These are phyloP conservation scores for Cutaneotrichosporon cavernicola DNA, from an alignment of 1,284 basidiomycete genomes.

Conservation along the genomic window DNA sequence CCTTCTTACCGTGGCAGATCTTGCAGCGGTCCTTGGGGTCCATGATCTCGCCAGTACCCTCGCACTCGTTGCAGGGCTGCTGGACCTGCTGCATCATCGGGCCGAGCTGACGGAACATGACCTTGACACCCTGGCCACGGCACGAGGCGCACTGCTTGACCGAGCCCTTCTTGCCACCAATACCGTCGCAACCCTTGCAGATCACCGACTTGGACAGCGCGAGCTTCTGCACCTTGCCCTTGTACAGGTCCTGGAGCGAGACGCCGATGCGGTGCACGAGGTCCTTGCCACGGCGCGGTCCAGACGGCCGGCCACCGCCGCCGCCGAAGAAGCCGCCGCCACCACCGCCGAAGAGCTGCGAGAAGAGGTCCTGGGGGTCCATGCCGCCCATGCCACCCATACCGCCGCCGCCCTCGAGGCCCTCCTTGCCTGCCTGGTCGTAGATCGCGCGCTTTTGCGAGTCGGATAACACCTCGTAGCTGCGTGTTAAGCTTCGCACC, in stretches of 20 bases:
- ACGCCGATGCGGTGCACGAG: constrained; percentile 96
- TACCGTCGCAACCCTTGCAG: constrained; percentile 90
- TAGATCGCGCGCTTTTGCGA: constrained; percentile 79
- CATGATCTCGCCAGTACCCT: constrained; percentile 89
- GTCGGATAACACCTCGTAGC: constrained; percentile 93
- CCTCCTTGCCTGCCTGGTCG: constrained; percentile 91
- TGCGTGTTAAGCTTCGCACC: constrained; percentile 39
- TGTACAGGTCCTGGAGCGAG: constrained; percentile 95
- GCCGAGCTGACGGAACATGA: constrained; percentile 87
- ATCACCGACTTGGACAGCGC: constrained; percentile 94
- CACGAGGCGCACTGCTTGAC: constrained; percentile 78
- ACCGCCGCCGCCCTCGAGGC: constrained; percentile 69
- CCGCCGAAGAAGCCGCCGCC: constrained; percentile 63
- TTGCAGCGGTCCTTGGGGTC: constrained; percentile 92
- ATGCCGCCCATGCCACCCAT: constrained; percentile 73
- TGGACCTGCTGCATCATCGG: constrained; percentile 99
- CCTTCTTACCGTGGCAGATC: constrained; percentile 94
- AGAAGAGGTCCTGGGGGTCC: constrained; percentile 98
- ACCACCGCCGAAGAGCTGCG: constrained; percentile 84
- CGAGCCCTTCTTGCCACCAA: constrained; percentile 95
- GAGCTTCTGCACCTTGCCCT: constrained; percentile 97
- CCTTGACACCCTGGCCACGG: constrained; percentile 85
- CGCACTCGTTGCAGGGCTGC: constrained; percentile 89
- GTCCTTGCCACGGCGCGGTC: constrained; percentile 97
- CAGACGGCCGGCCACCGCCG: constrained; percentile 58